Percentiles rank a stretch among this genome's conserved stretches.
These are phyloP conservation scores for Marasmius tenuissimus DNA, from an alignment of 1,284 basidiomycete species.

Conservation along the genomic window DNA sequence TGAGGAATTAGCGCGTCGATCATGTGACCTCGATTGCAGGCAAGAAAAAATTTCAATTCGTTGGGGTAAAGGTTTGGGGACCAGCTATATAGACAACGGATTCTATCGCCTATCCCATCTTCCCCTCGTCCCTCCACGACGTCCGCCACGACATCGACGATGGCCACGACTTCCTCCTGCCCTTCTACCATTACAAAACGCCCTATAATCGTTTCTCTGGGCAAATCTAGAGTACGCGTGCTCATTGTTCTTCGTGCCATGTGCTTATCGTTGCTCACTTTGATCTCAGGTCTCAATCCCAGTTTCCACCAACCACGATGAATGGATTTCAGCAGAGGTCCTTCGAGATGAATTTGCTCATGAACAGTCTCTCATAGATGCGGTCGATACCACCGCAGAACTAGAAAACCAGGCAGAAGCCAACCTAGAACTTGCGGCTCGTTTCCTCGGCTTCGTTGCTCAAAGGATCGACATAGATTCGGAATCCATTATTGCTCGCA, in stretches of 20 bases:
- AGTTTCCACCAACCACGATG: constrained; percentile 72
- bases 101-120: background rate
- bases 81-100: background rate
- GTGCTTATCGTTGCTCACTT: constrained; percentile 13
- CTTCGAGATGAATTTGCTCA: constrained; percentile 84
- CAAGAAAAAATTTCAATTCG: constrained; percentile 4
- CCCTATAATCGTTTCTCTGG: constrained; percentile 62
- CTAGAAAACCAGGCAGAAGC: constrained; percentile 60
- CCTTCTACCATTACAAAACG: constrained; percentile 48
- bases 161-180: constrained; percentile 8
- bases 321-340: constrained; percentile 89
- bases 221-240: constrained; percentile 65
- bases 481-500: constrained; percentile 55
- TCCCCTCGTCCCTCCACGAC: background rate
- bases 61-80: constrained; percentile 8
- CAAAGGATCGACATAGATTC: constrained; percentile 57
- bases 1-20: background rate
- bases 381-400: constrained; percentile 49
- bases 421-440: constrained; percentile 74
- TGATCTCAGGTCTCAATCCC: constrained; percentile 73
- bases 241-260: constrained; percentile 14
- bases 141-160: constrained; percentile 8
- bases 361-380: constrained; percentile 56
- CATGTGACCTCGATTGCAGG: constrained; percentile 8
- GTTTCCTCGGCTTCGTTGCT: constrained; percentile 77